Evolutionary conservation across 2,329 filamentous ascomycete genomes (phyloP), one percentile per base, ranked within the genome.

Genomic region (Raffaelea deltoideospora): DNA sequence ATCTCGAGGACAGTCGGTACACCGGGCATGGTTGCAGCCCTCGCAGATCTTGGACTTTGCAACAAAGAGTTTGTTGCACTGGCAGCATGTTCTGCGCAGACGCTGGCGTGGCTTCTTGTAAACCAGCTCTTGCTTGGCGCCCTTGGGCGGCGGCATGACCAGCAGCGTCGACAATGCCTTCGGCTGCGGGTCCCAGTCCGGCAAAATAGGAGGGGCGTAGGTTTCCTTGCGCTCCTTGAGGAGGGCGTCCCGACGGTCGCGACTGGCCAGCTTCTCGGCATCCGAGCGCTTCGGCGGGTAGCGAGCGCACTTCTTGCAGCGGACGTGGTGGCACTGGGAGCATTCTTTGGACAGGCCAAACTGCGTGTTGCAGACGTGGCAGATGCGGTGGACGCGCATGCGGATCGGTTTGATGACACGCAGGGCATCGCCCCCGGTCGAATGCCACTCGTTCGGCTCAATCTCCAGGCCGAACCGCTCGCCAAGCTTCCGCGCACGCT

Each of bases 281-380:
- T 73, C 67, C 48, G 61, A 67, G 46, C 71, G 74, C 59, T 76
- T 76, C 37, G 70, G 63, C 24, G 86, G 86, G 48, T 79, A 73
- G 38, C 83, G 75, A 21, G 75, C 72, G 54, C 87, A 95, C 50
- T 80, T 76, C 51, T 73, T 79, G 69, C 87, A 95, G 46, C 83
- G 74, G 33, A 65, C 64, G 58, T 95, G 87, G 47, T 80, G 69
- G 61, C 87, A 95, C 46, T 72, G 72, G 45, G 67, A 57, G 57
- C 87, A 94, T 41, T 79, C 65, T 58, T 79, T 85, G 48, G 78
- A 72, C 17, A 69, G 57, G 38, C 79, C 77, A 53, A 88, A 93
- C 19, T 71, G 70, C 13, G 78, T 72, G 40, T 76, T 71, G 61
- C 87, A 95, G 46, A 72, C 68, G 58, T 94, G 87, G 57, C 87